A percentile compares a stretch with the other conserved stretches of the same genome.
phyloP scores from a whole-genome alignment of 179 eudicot genomes.

The Vitellaria paradoxa region DNA sequence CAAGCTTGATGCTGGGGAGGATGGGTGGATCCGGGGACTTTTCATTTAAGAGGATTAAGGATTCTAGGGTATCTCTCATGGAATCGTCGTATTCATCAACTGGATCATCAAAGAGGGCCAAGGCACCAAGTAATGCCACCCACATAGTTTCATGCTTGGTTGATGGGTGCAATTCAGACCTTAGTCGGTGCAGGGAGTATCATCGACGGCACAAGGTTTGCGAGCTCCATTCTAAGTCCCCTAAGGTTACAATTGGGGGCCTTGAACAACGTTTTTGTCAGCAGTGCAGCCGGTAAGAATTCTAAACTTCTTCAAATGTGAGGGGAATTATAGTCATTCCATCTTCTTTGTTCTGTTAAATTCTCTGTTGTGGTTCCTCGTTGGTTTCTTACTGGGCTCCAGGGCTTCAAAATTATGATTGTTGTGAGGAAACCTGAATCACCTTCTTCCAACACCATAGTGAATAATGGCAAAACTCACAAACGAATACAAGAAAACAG shows the following conservation, averaged over 20 bases:
- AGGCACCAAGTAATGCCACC: conserved; percentile 35
- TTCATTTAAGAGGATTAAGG: conserved; percentile 13
- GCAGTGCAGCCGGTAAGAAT: conserved; percentile 81
- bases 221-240: conserved; percentile 75
- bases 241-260: conserved; percentile 66
- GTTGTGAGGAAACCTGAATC: too few relatives aligned
- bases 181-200: conserved; percentile 67
- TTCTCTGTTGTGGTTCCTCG: neutral
- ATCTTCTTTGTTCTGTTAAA: neutral
- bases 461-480: too few relatives aligned
- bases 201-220: conserved; percentile 90
- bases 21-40: conserved; percentile 19
- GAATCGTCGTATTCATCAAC: conserved; percentile 45
- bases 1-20: conserved; percentile 35
- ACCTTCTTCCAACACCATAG: too few relatives aligned
- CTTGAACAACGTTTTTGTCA: conserved; percentile 83
- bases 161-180: conserved; percentile 75
- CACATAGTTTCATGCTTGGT: conserved; percentile 62
- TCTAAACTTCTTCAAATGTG: neutral
- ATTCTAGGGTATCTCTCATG: conserved; percentile 27
- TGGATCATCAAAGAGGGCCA: conserved; percentile 60
- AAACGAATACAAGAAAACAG: too few relatives aligned
- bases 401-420: neutral
- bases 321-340: neutral
- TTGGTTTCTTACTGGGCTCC: neutral